These are phyloP conservation scores for Hsuehochloa calcarea DNA, from an alignment of 176 grass and related monocot species.

Conservation along the genomic window DNA sequence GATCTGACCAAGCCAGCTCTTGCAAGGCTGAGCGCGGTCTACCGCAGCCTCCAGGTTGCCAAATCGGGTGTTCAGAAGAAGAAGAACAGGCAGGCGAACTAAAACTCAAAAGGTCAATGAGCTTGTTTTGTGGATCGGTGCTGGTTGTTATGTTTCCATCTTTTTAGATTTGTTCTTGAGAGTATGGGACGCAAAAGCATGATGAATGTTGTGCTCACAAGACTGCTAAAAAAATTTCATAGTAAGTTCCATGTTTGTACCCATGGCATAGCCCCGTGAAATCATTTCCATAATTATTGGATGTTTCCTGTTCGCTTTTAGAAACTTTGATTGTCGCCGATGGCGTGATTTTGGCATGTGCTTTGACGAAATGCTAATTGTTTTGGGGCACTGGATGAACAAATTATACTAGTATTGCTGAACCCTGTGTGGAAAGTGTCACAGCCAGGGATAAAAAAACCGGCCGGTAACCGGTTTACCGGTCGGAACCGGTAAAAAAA, in stretches of 20 bases:
- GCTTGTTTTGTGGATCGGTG: slow-evolving; percentile 2
- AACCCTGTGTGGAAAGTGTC: neutral
- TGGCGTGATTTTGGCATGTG: neutral
- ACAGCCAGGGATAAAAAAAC: no score
- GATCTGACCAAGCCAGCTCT: slow-evolving; percentile 78
- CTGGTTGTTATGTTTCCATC: slow-evolving; percentile 6
- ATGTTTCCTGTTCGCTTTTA: neutral
- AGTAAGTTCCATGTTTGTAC: slow-evolving; percentile 25
- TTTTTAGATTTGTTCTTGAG: neutral
- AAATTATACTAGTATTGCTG: neutral
- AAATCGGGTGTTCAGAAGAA: slow-evolving; percentile 80
- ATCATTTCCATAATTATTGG: neutral
- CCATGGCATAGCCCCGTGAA: neutral
- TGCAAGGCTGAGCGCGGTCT: slow-evolving; percentile 55
- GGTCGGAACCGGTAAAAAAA: no score
- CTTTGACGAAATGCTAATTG: neutral
- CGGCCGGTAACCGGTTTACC: no score
- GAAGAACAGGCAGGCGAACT: slow-evolving; percentile 65
- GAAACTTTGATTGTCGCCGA: neutral
- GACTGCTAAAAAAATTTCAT: neutral
- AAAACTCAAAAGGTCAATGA: neutral
- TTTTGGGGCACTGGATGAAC: neutral
- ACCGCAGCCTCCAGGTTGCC: slow-evolving; percentile 78
- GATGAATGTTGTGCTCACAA: neutral
- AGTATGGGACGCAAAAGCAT: neutral